phyloP scores from a whole-genome alignment of 371 early-diverging fungal genomes.

The Basidiobolus heterosporus region DNA sequence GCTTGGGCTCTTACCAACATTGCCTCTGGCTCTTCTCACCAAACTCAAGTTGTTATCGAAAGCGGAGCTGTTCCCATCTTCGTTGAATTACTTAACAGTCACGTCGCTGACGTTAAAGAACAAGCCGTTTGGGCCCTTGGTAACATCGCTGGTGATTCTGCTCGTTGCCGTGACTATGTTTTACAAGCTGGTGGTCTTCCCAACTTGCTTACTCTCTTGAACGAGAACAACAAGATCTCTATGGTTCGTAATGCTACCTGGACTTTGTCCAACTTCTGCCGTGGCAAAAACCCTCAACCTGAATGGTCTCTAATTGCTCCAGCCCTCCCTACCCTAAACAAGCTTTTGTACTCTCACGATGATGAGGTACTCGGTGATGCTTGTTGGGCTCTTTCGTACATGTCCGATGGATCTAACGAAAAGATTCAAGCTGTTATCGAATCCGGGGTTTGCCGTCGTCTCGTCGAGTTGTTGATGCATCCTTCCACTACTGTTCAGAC shows the following conservation, averaged over 20 bases:
- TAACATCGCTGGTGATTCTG: constrained; percentile 99
- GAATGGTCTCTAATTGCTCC: constrained; percentile 71
- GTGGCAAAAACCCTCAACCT: constrained; percentile 96
- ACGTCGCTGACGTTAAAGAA: constrained; percentile 85
- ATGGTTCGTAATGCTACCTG: constrained; percentile 98
- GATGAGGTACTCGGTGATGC: constrained; percentile 95
- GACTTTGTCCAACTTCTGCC: constrained; percentile 97
- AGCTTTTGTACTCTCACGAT: constrained; percentile 76
- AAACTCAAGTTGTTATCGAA: constrained; percentile 91
- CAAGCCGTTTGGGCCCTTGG: constrained; percentile 99
- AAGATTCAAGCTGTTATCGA: constrained; percentile 94
- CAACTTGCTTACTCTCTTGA: constrained; percentile 68
- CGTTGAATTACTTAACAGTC: constrained; percentile 74
- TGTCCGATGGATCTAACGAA: constrained; percentile 89
- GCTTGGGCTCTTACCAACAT: constrained; percentile 99
- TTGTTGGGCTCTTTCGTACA: constrained; percentile 98
- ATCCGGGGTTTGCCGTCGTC: constrained; percentile 80
- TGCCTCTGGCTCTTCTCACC: constrained; percentile 93
- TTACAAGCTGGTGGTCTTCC: constrained; percentile 68
- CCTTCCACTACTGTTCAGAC: constrained; percentile 77
- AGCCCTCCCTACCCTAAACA: constrained; percentile 75
- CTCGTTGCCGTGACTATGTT: constrained; percentile 86
- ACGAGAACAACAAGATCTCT: constrained; percentile 71
- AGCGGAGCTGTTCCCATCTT: constrained; percentile 88
- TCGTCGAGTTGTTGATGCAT: constrained; percentile 85